These are phyloP conservation scores for Rutidosis leptorrhynchoides DNA, from an alignment of 129 eudicot genomes.

Conservation along the genomic window DNA sequence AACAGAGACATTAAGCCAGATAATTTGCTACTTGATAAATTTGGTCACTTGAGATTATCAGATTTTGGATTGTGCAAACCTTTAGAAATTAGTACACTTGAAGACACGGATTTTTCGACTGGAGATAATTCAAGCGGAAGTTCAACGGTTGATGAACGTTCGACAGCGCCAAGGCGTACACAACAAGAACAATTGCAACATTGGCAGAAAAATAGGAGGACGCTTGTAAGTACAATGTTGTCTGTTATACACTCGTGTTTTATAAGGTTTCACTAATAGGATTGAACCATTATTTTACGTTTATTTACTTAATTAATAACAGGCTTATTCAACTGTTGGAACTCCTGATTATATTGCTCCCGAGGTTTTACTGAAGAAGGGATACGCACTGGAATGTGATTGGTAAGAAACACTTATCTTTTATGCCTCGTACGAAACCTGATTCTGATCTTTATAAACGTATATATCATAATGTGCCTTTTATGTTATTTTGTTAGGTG, in stretches of 20 bases:
- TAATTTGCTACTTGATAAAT: slow-evolving; percentile 87
- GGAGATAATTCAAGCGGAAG: slow-evolving; percentile 43
- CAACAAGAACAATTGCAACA: slow-evolving; percentile 93
- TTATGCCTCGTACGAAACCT: neutral
- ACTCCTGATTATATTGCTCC: slow-evolving; percentile 98
- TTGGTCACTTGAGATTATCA: slow-evolving; percentile 81
- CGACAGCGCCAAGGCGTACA: slow-evolving; percentile 63
- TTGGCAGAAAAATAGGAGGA: slow-evolving; percentile 93
- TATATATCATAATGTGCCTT: neutral
- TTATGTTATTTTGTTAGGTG: slow-evolving; percentile 50
- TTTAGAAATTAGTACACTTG: slow-evolving; percentile 79
- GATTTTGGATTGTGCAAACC: slow-evolving; percentile 96
- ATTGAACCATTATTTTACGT: neutral
- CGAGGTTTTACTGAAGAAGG: slow-evolving; percentile 87
- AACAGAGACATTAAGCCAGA: slow-evolving; percentile 95
- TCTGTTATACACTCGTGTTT: slow-evolving; percentile 3
- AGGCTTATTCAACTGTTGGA: slow-evolving; percentile 97
- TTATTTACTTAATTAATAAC: neutral
- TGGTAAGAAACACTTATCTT: slow-evolving; percentile 51
- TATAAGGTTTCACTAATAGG: neutral
- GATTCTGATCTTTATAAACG: neutral
- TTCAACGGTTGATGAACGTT: slow-evolving; percentile 44
- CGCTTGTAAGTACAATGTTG: slow-evolving; percentile 52
- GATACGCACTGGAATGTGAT: slow-evolving; percentile 89
- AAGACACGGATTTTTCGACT: slow-evolving; percentile 69